Base-by-base conservation (phyloP, 768 basidiomycete species). In the Boletellus ananas region DNA sequence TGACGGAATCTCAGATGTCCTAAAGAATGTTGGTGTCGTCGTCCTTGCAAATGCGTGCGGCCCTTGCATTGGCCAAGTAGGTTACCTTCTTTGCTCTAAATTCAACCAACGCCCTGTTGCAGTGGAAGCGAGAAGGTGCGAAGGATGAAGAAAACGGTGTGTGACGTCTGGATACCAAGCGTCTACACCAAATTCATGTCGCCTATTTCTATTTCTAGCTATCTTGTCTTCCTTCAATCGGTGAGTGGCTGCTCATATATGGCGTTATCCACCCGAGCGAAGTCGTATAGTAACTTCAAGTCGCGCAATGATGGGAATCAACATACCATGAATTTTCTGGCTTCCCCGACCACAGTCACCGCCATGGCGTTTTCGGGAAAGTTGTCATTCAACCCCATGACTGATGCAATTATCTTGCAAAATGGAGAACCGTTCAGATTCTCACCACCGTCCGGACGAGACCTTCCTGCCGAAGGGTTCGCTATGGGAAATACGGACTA, bases 31-130 rank as follows among this genome's bases (percentile, higher is more conserved):
- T 45, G 96, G 96, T n/a, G 96, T 90, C 2, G 77, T 85, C 45
- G 95, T 99, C 20, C 76, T 99, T 33, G 94, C 96, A 6, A 99
- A 99, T 68, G 96, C 96, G 3, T 99, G 96, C 58, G 96, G 96
- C 45, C 96, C 96, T 21, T 99, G 96, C 66, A 99, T 98, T 59
- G 96, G 96, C 40, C 95, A 97, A 72, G 88, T 85, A 58, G 31
- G 73, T 56, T 40, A 23, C 39, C 14, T 29, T 35, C 13, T 55
- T 42, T 23, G 33, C 47, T 38, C 21, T 8, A 42, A 40, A 44
- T 48, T 21, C 13, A 25, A 36, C 51, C 39, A 45, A 54, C 57
- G 21, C 55, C 31, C 4, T 51, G 47, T 23, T 52, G 11, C 47
- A 92, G 83, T 99, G 96, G 96, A 93, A 97, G 65, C 83, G 96